Evolutionary conservation across 306 rosid species (phyloP), one percentile per base, ranked within the genome.

Genomic region (Arachis hypogaea): DNA sequence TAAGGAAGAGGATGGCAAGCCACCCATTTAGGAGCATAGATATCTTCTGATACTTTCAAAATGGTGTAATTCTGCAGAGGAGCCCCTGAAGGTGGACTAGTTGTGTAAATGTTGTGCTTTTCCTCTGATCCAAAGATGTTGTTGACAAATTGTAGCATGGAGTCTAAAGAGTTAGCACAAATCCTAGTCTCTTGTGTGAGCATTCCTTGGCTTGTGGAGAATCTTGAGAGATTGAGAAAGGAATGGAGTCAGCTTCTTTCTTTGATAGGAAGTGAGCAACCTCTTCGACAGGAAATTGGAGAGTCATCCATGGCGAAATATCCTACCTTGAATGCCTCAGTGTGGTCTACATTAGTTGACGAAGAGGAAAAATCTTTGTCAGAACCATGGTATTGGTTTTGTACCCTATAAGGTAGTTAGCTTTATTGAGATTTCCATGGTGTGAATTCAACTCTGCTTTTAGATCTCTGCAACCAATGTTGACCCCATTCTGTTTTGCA

Each of bases 121-220:
- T 49, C 11, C 33, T 60, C 40, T 28, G 84, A 68, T 6, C 85
- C 82, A 9, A 87, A 7, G 77, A 85, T 66, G 50, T 30, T 63
- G 54, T 16, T 60, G 14, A 83, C 83, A 5, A 85, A 78, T 11
- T 73, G 72, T 0, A 66, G 72, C 84, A 87, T 80, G 65, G 92
- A 85, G 74, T 85, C 92, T 41, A 85, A 41, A n/a, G 90, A 89
- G 22, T 75, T 87, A 3, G 71, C 92, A 61, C 96, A 89, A 1
- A 22, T 64, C 81, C 80, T 83, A 52, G 77, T 89, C 78, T 89
- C 90, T 7, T 86, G 90, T 2, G 57, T 71, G 12, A 82, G 63
- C 68, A 86, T 61, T 41, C 18, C 50, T 73, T 70, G 11, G 76
- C 90, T 4, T 73, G 46, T 22, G 78, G 73, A 49, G 95, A 85